These are phyloP conservation scores for Pseudocercospora macadamiae DNA, from an alignment of 2,329 filamentous ascomycete genomes.

Conservation along the genomic window DNA sequence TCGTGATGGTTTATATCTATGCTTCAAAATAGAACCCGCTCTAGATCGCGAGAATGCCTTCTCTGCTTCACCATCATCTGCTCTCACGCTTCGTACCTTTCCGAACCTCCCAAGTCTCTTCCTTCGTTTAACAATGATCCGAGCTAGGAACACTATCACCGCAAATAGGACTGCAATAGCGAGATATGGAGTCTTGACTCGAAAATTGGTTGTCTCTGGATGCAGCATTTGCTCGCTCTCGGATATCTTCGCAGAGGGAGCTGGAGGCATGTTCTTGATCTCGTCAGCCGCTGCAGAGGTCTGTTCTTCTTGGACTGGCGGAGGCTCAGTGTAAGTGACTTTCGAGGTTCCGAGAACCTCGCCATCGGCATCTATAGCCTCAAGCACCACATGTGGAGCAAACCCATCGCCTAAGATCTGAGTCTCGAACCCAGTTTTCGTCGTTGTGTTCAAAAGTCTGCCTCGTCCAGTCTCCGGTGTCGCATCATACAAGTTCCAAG, in stretches of 20 bases:
- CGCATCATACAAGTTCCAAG: conserved; percentile 43
- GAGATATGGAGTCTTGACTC: background rate
- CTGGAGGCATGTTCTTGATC: background rate
- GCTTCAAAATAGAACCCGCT: background rate
- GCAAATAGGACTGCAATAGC: background rate
- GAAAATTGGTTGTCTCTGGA: background rate
- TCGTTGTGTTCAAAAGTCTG: background rate
- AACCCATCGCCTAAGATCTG: background rate
- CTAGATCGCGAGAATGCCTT: background rate
- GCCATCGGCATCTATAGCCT: background rate
- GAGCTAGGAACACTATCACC: background rate
- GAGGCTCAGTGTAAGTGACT: background rate
- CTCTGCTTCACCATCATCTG: background rate
- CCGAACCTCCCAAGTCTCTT: background rate
- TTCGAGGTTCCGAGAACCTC: background rate
- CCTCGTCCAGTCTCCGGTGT: background rate
- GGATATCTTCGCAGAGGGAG: background rate
- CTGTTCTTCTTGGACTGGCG: background rate
- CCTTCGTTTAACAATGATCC: background rate
- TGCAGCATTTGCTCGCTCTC: background rate
- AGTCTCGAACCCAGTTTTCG: background rate
- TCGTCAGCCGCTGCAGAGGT: background rate
- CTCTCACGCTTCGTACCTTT: background rate
- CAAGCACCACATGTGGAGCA: background rate
- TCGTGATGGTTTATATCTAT: background rate